Evolutionary conservation across 208 protist species (phyloP).

Genomic region (Plasmodiophora brassicae): DNA sequence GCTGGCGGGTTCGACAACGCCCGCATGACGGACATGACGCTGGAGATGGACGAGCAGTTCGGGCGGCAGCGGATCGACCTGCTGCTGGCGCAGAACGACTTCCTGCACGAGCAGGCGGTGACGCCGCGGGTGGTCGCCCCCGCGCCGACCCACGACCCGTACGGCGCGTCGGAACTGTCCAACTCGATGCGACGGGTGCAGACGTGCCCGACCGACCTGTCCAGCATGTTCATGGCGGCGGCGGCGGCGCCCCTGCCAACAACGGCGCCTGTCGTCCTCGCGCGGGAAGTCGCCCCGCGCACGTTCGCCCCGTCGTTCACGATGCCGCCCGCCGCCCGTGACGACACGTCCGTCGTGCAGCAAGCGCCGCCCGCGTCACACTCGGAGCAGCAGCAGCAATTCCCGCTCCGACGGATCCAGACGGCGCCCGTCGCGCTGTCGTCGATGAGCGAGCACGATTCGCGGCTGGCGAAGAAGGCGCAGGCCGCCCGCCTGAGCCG

Average conservation of each 20-base stretch:
- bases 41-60: no score
- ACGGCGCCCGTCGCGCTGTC: neutral
- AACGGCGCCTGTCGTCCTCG: neutral
- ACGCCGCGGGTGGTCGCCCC: no score
- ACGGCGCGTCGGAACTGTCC: no score
- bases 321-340: neutral
- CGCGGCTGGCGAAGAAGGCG: conserved; percentile 11
- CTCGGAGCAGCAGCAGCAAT: neutral
- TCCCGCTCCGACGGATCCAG: neutral
- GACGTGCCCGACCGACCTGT: conserved; percentile 5
- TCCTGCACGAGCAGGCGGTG: no score
- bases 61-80: no score
- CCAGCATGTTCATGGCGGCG: neutral
- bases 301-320: no score
- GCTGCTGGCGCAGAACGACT: no score
- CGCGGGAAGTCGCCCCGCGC: neutral
- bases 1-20: no score
- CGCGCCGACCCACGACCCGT: no score
- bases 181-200: neutral
- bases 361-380: neutral
- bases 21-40: no score
- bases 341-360: neutral
- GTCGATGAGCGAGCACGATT: neutral
- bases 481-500: neutral
- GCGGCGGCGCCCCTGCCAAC: neutral